A percentile compares a stretch with the other conserved stretches of the same genome.
Evolutionary conservation across 2,329 filamentous ascomycete genomes (phyloP).

Genomic region (Fusarium tuaranense): DNA sequence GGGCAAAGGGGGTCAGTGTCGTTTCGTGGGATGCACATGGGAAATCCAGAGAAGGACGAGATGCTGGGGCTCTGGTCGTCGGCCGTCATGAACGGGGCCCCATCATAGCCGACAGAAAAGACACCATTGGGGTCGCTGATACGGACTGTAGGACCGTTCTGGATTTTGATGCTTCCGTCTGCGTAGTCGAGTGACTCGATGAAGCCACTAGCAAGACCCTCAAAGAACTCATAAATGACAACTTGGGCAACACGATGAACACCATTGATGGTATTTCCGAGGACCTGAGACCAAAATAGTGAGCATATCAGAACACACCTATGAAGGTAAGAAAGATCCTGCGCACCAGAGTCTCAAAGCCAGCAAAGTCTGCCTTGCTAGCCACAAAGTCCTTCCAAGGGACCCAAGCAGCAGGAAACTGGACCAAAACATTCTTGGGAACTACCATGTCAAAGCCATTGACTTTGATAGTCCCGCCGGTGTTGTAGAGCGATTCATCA

Average conservation of each 20-base stretch:
- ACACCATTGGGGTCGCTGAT: constrained; percentile 60
- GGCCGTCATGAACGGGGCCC: constrained; percentile 57
- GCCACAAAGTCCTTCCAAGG: constrained; percentile 55
- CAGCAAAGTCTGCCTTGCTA: constrained; percentile 46
- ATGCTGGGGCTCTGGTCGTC: constrained; percentile 62
- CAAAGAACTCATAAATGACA: constrained; percentile 49
- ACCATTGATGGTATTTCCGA: constrained; percentile 52
- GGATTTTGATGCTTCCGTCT: constrained; percentile 50
- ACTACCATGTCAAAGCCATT: constrained; percentile 59
- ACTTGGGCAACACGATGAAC: constrained; percentile 49
- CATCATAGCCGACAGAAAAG: constrained; percentile 54
- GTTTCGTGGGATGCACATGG: constrained; percentile 63
- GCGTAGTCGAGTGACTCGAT: constrained; percentile 50
- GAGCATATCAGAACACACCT: background rate
- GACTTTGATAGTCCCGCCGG: constrained; percentile 58
- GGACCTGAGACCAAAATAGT: constrained; percentile 42
- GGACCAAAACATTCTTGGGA: constrained; percentile 62
- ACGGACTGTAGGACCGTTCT: constrained; percentile 48
- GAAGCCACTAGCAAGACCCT: constrained; percentile 51
- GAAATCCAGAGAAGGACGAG: constrained; percentile 61
- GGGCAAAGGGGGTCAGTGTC: constrained; percentile 51
- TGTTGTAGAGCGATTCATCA: constrained; percentile 53
- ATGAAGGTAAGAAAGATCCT: background rate
- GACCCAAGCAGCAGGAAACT: constrained; percentile 54
- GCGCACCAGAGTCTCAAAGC: constrained; percentile 51